Evolutionary conservation across 257 asterid species (phyloP).

Genomic region (Sherardia arvensis): DNA sequence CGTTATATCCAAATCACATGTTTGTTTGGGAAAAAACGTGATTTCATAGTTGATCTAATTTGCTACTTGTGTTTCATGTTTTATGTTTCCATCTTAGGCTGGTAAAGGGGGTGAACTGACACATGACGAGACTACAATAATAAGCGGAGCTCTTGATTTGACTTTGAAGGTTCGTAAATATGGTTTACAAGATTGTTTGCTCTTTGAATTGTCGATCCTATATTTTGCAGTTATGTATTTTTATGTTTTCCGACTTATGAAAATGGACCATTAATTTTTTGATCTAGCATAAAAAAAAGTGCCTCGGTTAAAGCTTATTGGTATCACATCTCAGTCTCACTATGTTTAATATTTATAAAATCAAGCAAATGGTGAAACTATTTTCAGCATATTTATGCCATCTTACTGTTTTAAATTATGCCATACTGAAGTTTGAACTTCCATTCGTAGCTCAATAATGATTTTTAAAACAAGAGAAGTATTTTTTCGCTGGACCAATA

Average conservation of each 20-base stretch:
- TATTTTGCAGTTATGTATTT: neutral
- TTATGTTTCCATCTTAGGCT: constrained; percentile 38
- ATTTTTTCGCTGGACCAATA: no score
- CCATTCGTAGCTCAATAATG: no score
- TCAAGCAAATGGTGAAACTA: neutral
- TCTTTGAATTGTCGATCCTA: neutral
- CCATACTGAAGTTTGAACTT: no score
- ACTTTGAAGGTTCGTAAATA: constrained; percentile 63
- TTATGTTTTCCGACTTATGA: neutral
- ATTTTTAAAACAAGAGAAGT: no score
- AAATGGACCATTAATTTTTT: neutral
- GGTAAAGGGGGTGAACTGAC: constrained; percentile 98
- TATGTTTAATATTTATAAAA: neutral
- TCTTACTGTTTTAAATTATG: no score
- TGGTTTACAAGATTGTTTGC: neutral
- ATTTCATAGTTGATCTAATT: neutral
- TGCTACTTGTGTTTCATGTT: neutral
- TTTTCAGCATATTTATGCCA: no score
- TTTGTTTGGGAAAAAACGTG: neutral
- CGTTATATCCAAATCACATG: neutral
- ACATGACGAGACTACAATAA: constrained; percentile 87
- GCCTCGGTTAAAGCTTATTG: neutral
- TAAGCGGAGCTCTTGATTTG: constrained; percentile 95
- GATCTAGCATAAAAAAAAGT: neutral
- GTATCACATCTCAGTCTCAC: neutral